Evolutionary conservation across 129 eudicot genomes (phyloP).

Genomic region (Tanacetum coccineum): DNA sequence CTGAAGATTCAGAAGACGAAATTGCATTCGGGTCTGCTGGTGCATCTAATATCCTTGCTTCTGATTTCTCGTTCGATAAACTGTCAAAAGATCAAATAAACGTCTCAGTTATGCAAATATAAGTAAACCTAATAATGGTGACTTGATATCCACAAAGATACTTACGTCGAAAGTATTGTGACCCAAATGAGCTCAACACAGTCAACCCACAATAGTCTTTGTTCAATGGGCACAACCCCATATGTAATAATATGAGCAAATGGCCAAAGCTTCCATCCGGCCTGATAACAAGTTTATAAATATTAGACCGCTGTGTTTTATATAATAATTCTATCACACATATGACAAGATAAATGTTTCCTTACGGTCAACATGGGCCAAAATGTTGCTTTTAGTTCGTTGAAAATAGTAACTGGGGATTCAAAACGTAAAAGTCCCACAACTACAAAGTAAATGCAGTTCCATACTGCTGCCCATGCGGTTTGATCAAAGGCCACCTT

Average conservation of each 20-base stretch:
- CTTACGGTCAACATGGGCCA: conserved; percentile 88
- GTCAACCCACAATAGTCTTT: too few relatives aligned
- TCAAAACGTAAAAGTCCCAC: conserved; percentile 73
- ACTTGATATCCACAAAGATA: conserved; percentile 12
- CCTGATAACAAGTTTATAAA: conserved; percentile 41
- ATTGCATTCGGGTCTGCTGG: too few relatives aligned
- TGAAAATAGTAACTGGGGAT: conserved; percentile 47
- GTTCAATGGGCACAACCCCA: too few relatives aligned
- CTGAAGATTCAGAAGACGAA: too few relatives aligned
- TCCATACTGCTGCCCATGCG: conserved; percentile 83
- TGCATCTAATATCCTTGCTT: too few relatives aligned
- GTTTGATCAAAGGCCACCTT: conserved; percentile 90
- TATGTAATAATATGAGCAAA: too few relatives aligned
- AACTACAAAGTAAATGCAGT: conserved; percentile 68
- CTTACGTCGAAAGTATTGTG: conserved; percentile 84
- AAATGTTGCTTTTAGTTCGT: conserved; percentile 59
- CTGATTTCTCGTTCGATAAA: conserved; percentile 80
- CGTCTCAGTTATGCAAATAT: neutral
- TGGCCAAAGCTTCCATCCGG: conserved; percentile 98
- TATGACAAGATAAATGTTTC: conserved; percentile 1
- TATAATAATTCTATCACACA: conserved; percentile 2
- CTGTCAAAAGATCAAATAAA: neutral
- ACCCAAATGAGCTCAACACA: conserved; percentile 91
- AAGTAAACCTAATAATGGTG: neutral
- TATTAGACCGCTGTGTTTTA: neutral